Percentiles rank a stretch among this genome's conserved stretches.
Evolutionary conservation across 495 filamentous ascomycete species (phyloP).

Genomic region (Evernia prunastri): DNA sequence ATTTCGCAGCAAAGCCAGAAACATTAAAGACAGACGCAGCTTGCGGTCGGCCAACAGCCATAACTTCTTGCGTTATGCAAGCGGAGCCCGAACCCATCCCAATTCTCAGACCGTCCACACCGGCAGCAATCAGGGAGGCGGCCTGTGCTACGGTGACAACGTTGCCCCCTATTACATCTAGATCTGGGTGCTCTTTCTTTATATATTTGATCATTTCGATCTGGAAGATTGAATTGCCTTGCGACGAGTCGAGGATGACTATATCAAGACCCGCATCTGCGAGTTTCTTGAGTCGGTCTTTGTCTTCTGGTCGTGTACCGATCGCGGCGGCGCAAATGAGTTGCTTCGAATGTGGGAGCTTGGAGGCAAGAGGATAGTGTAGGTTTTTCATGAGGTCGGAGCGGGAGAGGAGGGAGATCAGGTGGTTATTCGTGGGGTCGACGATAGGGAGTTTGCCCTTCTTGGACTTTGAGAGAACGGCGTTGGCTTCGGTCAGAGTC

Average conservation of each 20-base stretch:
- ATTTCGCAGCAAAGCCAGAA: conserved; percentile 76
- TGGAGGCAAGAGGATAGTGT: conserved; percentile 92
- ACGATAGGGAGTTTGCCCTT: conserved; percentile 99
- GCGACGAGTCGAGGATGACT: conserved; percentile 88
- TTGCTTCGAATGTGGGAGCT: conserved; percentile 95
- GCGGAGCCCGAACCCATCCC: conserved; percentile 98
- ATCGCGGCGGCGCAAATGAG: conserved; percentile 92
- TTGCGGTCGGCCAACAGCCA: conserved; percentile 96
- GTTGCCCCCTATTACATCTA: conserved; percentile 97
- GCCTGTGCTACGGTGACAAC: conserved; percentile 96
- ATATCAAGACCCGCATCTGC: conserved; percentile 95
- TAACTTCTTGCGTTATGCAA: conserved; percentile 99
- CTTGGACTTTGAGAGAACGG: conserved; percentile 88
- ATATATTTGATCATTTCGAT: conserved; percentile 94
- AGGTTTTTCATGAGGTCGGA: conserved; percentile 99
- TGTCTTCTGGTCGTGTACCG: conserved; percentile 89
- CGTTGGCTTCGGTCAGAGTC: conserved; percentile 80
- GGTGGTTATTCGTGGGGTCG: conserved; percentile 67
- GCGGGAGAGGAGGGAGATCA: conserved; percentile 90
- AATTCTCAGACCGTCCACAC: conserved; percentile 93
- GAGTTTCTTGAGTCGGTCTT: conserved; percentile 73
- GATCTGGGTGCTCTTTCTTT: conserved; percentile 73
- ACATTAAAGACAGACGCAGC: conserved; percentile 88
- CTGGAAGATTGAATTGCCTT: conserved; percentile 96
- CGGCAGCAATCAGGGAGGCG: conserved; percentile 83